Evolutionary conservation across 306 rosid genomes (phyloP).

Genomic region (Acacia acuminata): DNA sequence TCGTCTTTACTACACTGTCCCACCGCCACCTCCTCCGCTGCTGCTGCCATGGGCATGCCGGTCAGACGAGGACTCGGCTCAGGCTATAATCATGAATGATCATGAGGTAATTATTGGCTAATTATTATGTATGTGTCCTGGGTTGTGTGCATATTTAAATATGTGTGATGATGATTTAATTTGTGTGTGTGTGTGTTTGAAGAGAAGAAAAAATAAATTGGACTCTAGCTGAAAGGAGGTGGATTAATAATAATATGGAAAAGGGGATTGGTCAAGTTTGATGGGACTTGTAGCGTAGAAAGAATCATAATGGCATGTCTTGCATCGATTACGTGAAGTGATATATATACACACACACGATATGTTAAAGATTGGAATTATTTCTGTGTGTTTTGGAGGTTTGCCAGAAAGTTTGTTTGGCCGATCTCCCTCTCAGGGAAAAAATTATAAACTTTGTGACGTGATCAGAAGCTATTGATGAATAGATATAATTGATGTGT

Average conservation of each 20-base stretch:
- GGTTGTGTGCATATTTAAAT: neutral
- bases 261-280: slow-evolving; percentile 40
- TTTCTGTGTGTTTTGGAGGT: slow-evolving; percentile 38
- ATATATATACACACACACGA: neutral
- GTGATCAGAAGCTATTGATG: slow-evolving; percentile 42
- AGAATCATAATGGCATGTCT: slow-evolving; percentile 65
- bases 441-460: slow-evolving; percentile 57
- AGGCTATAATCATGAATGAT: slow-evolving; percentile 47
- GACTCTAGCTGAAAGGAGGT: neutral
- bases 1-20: slow-evolving; percentile 30
- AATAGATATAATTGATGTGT: slow-evolving; percentile 17
- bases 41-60: slow-evolving; percentile 20
- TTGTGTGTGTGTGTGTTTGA: neutral
- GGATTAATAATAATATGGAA: slow-evolving; percentile 23
- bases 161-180: neutral
- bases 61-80: slow-evolving; percentile 34
- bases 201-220: neutral
- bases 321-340: slow-evolving; percentile 51
- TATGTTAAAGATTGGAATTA: slow-evolving; percentile 32
- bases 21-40: slow-evolving; percentile 16
- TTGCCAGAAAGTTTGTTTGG: slow-evolving; percentile 85
- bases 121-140: neutral
- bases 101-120: slow-evolving; percentile 58
- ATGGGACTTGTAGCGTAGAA: slow-evolving; percentile 41
- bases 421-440: slow-evolving; percentile 56